Evolutionary conservation across 179 eudicot genomes (phyloP), one percentile per base, ranked within the genome.

Genomic region (Camellia oleifera): DNA sequence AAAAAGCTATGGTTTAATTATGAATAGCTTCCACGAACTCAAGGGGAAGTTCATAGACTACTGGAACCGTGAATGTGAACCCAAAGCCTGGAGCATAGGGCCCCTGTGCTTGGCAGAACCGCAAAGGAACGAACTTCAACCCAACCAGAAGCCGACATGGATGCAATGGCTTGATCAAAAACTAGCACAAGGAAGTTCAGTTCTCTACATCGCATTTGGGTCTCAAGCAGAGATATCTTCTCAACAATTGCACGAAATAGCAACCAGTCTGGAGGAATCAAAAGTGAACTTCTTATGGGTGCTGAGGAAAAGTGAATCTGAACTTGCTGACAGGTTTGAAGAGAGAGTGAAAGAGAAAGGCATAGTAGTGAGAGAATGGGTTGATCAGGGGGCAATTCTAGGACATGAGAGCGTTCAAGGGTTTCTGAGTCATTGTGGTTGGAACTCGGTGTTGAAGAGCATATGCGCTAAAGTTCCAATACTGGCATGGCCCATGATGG

Each of bases 161-260:
- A 23, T 84, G 2, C 18, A 81, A 2, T 91, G 95, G 95, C 82
- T 91, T 3, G 89, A 90, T 69, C 52, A 52, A 15, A 91, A 86
- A 84, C 78, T 78, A 73, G 84, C 32, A 0, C 17, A 83, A 45
- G 81, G 79, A 4, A 45, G 44, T 23, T 53, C 48, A 0, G 89
- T 90, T 20, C 64, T 90, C 11, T 90, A 90, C 23, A 82, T 92
- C 1, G 93, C 93, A 17, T 90, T 92, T 56, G 95, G 95, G 14
- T 52, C 92, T 0, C 95, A 92, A 72, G 90, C 90, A 7, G 86
- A 85, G 53, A 23, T 90, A 50, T 78, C 92, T 4, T n/a, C 63
- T 1, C 78, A 84, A 10, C 95, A 92, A 65, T 8, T 87, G 32
- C 76, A 67, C 13, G 95, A 86, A 69, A 86, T 92, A 5, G 76